Conservation (phyloP, 1,139 yeast species). For the Debaryomyces subglobosus region DNA sequence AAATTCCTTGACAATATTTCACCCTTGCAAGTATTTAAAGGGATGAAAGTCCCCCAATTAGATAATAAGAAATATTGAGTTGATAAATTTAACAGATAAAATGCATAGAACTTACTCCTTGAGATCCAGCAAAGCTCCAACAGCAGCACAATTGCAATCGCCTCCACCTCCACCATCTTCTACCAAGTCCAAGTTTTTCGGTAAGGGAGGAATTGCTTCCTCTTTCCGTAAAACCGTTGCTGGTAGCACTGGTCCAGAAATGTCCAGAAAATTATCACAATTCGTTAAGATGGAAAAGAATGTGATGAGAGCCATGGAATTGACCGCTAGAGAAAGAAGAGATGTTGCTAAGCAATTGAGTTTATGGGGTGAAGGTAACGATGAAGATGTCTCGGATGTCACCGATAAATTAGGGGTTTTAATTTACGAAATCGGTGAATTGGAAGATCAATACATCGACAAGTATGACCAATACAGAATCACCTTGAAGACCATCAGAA, state of each 20-base stretch:
- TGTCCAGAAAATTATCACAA: slow-evolving; percentile 86
- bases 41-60: slow-evolving; percentile 2
- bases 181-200: slow-evolving; percentile 85
- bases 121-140: slow-evolving; percentile 94
- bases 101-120: slow-evolving; percentile 99
- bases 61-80: not conserved
- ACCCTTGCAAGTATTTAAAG: slow-evolving; percentile 7
- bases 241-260: slow-evolving; percentile 93
- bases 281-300: slow-evolving; percentile 96
- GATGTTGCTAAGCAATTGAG: slow-evolving; percentile 96
- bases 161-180: slow-evolving; percentile 94
- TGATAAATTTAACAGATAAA: slow-evolving; percentile 16
- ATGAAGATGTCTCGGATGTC: slow-evolving; percentile 95
- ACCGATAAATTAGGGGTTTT: slow-evolving; percentile 97
- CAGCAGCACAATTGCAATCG: slow-evolving; percentile 90
- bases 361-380: slow-evolving; percentile 97
- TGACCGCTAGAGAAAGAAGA: slow-evolving; percentile 93
- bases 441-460: slow-evolving; percentile 97
- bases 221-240: slow-evolving; percentile 86
- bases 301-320: slow-evolving; percentile 90
- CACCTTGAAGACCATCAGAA: slow-evolving; percentile 91
- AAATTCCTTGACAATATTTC: slow-evolving; percentile 4
- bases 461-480: slow-evolving; percentile 97
- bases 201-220: slow-evolving; percentile 83
- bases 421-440: slow-evolving; percentile 94